Evolutionary conservation across 257 asterid genomes (phyloP).

Genomic region (Agastache rugosa): DNA sequence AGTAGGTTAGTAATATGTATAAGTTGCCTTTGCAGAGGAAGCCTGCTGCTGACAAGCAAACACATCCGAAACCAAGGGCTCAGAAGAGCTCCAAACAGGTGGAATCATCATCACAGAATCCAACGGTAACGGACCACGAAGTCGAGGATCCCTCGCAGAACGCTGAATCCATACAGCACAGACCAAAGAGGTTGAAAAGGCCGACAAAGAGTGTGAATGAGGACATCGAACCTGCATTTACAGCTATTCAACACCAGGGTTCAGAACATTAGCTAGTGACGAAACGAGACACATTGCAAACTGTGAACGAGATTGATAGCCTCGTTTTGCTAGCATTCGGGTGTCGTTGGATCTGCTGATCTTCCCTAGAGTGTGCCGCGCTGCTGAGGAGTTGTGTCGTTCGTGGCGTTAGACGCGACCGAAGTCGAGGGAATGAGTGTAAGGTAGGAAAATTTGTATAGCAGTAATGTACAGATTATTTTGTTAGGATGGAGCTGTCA

Average conservation of each 20-base stretch:
- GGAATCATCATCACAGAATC: constrained; percentile 54
- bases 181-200: constrained; percentile 91
- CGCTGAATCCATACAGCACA: constrained; percentile 56
- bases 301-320: not conserved
- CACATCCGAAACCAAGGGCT: constrained; percentile 55
- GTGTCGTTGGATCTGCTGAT: not conserved
- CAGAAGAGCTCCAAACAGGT: constrained; percentile 57
- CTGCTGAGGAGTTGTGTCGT: not conserved
- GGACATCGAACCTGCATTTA: constrained; percentile 87
- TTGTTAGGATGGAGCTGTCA: constrained; percentile 38
- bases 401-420: not conserved
- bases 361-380: not conserved
- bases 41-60: constrained; percentile 58
- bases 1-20: constrained; percentile 14
- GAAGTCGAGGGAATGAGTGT: not conserved
- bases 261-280: constrained; percentile 39
- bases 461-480: constrained; percentile 50
- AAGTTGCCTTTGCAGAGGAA: constrained; percentile 64
- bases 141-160: constrained; percentile 53
- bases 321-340: not conserved
- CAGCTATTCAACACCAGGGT: constrained; percentile 58
- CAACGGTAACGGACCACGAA: constrained; percentile 50
- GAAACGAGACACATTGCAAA: not conserved
- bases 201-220: constrained; percentile 94
- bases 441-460: constrained; percentile 37